These are phyloP conservation scores for Penicillium taxi DNA, from an alignment of 495 filamentous ascomycete genomes.

Conservation along the genomic window DNA sequence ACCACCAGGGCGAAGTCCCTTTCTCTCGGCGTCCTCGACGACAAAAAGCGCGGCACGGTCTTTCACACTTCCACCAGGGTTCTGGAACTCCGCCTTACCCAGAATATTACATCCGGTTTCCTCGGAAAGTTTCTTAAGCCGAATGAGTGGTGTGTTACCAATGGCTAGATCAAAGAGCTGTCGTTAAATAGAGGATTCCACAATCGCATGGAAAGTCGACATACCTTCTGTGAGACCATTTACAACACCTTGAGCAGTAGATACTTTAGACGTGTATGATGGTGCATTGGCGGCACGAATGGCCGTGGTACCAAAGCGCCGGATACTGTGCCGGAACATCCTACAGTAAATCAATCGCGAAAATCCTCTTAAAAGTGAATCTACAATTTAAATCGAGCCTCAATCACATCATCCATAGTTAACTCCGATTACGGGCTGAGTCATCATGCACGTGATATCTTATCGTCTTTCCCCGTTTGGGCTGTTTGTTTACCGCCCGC, in stretches of 20 bases:
- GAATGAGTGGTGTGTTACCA: slow-evolving; percentile 93
- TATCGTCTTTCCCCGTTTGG: slow-evolving; percentile 38
- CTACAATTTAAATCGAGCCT: neutral
- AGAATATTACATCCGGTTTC: slow-evolving; percentile 91
- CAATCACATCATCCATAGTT: slow-evolving; percentile 6
- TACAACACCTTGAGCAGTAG: slow-evolving; percentile 74
- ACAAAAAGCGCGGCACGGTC: slow-evolving; percentile 94
- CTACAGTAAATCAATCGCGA: slow-evolving; percentile 12
- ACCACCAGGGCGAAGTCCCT: slow-evolving; percentile 73
- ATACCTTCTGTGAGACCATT: slow-evolving; percentile 83
- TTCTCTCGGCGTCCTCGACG: slow-evolving; percentile 86
- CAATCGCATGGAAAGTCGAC: slow-evolving; percentile 5
- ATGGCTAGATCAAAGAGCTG: slow-evolving; percentile 54
- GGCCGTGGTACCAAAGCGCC: slow-evolving; percentile 50
- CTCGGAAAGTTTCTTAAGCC: slow-evolving; percentile 77
- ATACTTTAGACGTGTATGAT: slow-evolving; percentile 56
- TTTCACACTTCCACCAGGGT: slow-evolving; percentile 93
- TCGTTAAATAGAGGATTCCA: slow-evolving; percentile 1
- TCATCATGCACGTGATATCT: slow-evolving; percentile 21
- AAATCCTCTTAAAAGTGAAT: slow-evolving; percentile 1
- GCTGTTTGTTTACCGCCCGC: slow-evolving; percentile 43
- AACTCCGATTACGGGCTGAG: slow-evolving; percentile 16
- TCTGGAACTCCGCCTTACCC: slow-evolving; percentile 98
- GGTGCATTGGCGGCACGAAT: slow-evolving; percentile 47
- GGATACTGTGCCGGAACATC: slow-evolving; percentile 52